These are phyloP conservation scores for Anisogramma anomala DNA, from an alignment of 2,329 filamentous ascomycete genomes.

Conservation along the genomic window DNA sequence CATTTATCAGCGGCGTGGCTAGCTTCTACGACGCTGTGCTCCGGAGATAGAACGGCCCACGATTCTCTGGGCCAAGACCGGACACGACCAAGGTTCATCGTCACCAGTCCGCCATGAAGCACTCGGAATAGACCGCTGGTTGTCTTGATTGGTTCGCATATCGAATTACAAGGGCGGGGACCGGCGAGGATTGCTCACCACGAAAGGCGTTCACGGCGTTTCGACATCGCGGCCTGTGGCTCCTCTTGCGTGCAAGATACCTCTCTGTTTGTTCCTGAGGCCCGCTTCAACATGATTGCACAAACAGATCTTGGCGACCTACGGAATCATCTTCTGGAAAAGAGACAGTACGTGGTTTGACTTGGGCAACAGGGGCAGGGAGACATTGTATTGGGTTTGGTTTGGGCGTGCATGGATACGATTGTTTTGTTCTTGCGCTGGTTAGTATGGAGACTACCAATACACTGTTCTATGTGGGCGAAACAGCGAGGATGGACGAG, in stretches of 20 bases:
- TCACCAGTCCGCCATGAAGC: background rate
- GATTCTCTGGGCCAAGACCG: background rate
- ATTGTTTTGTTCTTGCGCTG: background rate
- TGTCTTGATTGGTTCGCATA: background rate
- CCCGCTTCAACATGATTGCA: background rate
- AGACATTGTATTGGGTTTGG: no score
- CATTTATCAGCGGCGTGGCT: slow-evolving; percentile 54
- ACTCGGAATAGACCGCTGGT: background rate
- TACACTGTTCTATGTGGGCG: background rate
- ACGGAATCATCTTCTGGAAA: no score
- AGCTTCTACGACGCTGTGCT: slow-evolving; percentile 70
- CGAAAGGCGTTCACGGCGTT: slow-evolving; percentile 11
- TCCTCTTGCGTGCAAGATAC: slow-evolving; percentile 8
- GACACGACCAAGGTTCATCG: background rate
- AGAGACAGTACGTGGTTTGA: no score
- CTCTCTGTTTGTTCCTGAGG: slow-evolving; percentile 4
- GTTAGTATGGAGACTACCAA: background rate
- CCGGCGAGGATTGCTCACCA: slow-evolving; percentile 1
- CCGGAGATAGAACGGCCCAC: slow-evolving; percentile 41
- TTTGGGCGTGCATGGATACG: background rate
- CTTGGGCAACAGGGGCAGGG: no score
- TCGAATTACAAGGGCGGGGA: slow-evolving; percentile 1
- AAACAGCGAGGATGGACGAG: background rate
- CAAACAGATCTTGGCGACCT: no score
- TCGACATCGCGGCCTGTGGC: slow-evolving; percentile 10